These are phyloP conservation scores for Colletotrichum abscissum DNA, from an alignment of 2,329 filamentous ascomycete genomes.

Conservation along the genomic window DNA sequence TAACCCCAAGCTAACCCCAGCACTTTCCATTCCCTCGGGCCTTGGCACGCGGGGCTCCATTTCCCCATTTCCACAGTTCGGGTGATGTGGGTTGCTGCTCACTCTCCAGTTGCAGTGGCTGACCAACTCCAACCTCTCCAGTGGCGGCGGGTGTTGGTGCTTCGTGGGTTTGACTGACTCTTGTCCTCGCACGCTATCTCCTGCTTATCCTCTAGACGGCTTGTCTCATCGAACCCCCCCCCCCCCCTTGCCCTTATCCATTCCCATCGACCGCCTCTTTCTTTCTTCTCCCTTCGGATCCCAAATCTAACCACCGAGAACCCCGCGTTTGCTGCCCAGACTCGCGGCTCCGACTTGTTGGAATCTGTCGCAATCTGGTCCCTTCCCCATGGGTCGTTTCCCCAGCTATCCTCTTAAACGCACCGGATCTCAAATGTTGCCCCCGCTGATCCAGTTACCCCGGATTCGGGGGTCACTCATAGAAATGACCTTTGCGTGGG, in stretches of 20 bases:
- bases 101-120: constrained; percentile 2
- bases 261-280: constrained; percentile 14
- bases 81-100: not conserved
- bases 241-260: constrained; percentile 11
- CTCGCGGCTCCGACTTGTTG: not conserved
- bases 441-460: constrained; percentile 24
- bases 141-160: not conserved
- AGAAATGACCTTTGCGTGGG: constrained; percentile 5
- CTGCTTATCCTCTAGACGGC: not conserved
- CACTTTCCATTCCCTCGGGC: constrained; percentile 33
- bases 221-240: not conserved
- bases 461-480: constrained; percentile 12
- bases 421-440: constrained; percentile 30
- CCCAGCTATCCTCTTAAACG: not conserved
- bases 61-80: constrained; percentile 3
- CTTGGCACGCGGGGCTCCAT: constrained; percentile 35
- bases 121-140: constrained; percentile 23
- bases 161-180: not conserved
- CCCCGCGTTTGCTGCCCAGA: constrained; percentile 10
- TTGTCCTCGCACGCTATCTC: constrained; percentile 3
- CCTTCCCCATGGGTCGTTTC: not conserved
- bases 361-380: not conserved
- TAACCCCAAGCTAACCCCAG: constrained; percentile 25
- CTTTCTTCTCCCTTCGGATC: constrained; percentile 6
- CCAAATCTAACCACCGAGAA: constrained; percentile 11